Percentiles rank a stretch among this genome's conserved stretches.
These are phyloP conservation scores for Plenodomus tracheiphilus DNA, from an alignment of 2,329 filamentous ascomycete species.

Conservation along the genomic window DNA sequence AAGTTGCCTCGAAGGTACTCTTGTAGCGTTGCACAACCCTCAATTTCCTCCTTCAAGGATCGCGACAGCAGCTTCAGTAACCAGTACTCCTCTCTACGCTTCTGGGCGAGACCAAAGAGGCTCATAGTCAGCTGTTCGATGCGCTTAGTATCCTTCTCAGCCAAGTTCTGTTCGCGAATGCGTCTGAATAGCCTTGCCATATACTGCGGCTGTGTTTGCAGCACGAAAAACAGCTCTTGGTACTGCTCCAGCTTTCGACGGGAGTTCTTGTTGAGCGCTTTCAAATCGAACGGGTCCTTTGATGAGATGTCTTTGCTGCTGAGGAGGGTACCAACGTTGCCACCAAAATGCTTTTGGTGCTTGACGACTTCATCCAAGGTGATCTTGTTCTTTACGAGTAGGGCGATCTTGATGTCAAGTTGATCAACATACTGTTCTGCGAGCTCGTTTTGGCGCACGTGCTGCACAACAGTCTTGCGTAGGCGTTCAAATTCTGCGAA, in stretches of 20 bases:
- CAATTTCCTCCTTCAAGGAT: slow-evolving; percentile 84
- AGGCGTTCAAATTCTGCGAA: slow-evolving; percentile 81
- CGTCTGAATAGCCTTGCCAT: slow-evolving; percentile 84
- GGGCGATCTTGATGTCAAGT: slow-evolving; percentile 96
- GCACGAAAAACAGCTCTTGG: slow-evolving; percentile 94
- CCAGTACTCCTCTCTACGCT: slow-evolving; percentile 95
- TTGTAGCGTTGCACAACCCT: slow-evolving; percentile 70
- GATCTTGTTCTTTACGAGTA: slow-evolving; percentile 99
- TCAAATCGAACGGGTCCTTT: slow-evolving; percentile 91
- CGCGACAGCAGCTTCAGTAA: slow-evolving; percentile 83
- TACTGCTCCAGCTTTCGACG: slow-evolving; percentile 94
- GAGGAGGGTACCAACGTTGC: slow-evolving; percentile 80
- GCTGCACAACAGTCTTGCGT: slow-evolving; percentile 93
- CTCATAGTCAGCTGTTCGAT: slow-evolving; percentile 95
- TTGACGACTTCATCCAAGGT: slow-evolving; percentile 96
- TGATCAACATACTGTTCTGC: slow-evolving; percentile 98
- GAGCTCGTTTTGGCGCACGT: slow-evolving; percentile 95
- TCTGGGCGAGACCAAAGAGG: slow-evolving; percentile 95
- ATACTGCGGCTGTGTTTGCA: slow-evolving; percentile 96
- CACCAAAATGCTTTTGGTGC: slow-evolving; percentile 94
- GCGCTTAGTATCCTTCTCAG: slow-evolving; percentile 90
- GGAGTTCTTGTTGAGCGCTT: slow-evolving; percentile 95
- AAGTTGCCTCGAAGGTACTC: slow-evolving; percentile 89
- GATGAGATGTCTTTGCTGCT: slow-evolving; percentile 88
- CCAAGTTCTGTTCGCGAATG: slow-evolving; percentile 77